phyloP scores from a whole-genome alignment of 306 rosid species.

The Chamaecrista fasciculata region DNA sequence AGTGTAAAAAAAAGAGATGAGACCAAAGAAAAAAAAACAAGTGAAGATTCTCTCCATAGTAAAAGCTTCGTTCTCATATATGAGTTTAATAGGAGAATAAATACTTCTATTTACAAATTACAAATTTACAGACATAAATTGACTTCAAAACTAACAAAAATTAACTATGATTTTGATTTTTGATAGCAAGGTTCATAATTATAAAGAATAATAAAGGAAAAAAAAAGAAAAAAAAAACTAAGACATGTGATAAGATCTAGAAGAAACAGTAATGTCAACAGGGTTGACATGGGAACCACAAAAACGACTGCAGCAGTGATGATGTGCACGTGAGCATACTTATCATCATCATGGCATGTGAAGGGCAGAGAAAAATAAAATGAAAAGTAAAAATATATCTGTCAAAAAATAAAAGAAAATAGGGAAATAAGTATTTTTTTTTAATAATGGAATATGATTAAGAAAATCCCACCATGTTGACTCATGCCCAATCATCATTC shows the following conservation, averaged over 20 bases:
- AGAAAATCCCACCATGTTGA: constrained; percentile 56
- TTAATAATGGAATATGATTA: constrained; percentile 35
- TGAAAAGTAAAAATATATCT: not conserved
- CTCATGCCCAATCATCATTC: constrained; percentile 49
- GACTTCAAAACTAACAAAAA: too few species aligned
- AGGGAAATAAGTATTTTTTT: too few species aligned
- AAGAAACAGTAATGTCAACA: constrained; percentile 47
- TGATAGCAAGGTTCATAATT: not conserved
- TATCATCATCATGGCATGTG: constrained; percentile 52
- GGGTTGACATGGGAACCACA: constrained; percentile 77
- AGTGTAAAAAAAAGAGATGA: too few species aligned
- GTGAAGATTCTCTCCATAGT: too few species aligned
- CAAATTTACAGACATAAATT: too few species aligned
- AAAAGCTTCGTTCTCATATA: too few species aligned
- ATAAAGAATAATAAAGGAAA: not conserved
- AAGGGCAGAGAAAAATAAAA: not conserved
- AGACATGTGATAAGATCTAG: constrained; percentile 40
- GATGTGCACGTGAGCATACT: constrained; percentile 88
- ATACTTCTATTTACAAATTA: too few species aligned
- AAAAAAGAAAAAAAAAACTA: constrained; percentile 24
- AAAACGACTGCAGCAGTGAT: constrained; percentile 43
- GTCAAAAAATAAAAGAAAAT: not conserved
- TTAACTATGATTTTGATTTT: too few species aligned
- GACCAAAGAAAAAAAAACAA: too few species aligned
- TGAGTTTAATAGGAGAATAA: too few species aligned